These are phyloP conservation scores for Tetracladium setigerum DNA, from an alignment of 495 filamentous ascomycete species.

Conservation along the genomic window DNA sequence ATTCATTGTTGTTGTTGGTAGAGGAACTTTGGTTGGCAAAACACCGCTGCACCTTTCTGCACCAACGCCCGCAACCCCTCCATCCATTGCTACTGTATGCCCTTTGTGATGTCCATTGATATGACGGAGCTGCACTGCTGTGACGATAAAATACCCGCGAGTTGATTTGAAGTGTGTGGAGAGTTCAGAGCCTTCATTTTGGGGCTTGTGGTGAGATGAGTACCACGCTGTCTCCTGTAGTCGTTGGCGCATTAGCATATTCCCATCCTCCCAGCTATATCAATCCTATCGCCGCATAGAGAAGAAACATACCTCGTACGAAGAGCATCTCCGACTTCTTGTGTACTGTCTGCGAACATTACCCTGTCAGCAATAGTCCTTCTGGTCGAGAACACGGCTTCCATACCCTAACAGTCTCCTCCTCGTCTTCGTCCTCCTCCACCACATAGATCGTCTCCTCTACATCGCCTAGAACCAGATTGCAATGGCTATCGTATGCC, in stretches of 20 bases:
- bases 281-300: neutral
- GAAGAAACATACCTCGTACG: conserved; percentile 66
- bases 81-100: too few species aligned
- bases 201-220: conserved; percentile 66
- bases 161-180: neutral
- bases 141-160: neutral
- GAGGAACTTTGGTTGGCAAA: too few species aligned
- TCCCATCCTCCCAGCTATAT: too few species aligned
- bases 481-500: conserved; percentile 99
- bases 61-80: too few species aligned
- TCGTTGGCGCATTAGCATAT: too few species aligned
- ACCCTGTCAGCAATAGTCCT: neutral
- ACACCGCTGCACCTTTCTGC: too few species aligned
- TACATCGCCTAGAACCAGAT: conserved; percentile 93
- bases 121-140: neutral
- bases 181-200: conserved; percentile 7
- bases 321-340: conserved; percentile 99
- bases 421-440: conserved; percentile 80
- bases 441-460: conserved; percentile 95
- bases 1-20: too few species aligned
- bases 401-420: conserved; percentile 22
- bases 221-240: conserved; percentile 85
- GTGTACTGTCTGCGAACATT: conserved; percentile 65
- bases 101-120: too few species aligned
- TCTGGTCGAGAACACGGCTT: too few species aligned